Evolutionary conservation across 345 rosid species (phyloP).

Genomic region (Citrus sinensis): DNA sequence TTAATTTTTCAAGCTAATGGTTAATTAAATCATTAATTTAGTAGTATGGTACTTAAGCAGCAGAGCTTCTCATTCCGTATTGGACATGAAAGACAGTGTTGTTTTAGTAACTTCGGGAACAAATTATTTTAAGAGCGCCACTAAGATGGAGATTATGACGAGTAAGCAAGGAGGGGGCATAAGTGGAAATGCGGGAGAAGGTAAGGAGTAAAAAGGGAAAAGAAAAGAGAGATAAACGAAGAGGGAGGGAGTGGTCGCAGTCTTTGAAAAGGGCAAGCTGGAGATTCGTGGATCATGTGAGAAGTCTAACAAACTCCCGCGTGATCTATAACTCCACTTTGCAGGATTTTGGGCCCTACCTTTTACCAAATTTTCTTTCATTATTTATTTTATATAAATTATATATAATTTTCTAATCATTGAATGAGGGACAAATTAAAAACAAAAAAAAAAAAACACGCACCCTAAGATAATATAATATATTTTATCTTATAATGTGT

Average conservation of each 20-base stretch:
- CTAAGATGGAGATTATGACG: no score
- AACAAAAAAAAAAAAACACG: no score
- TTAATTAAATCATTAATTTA: no score
- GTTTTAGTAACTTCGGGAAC: background rate
- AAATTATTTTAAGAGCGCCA: background rate
- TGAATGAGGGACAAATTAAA: no score
- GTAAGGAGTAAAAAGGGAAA: background rate
- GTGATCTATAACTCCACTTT: conserved; percentile 26
- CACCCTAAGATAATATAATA: no score
- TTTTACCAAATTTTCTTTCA: no score
- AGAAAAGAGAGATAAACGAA: background rate
- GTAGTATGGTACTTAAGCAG: no score
- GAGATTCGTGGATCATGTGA: conserved; percentile 45
- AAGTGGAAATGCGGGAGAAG: background rate
- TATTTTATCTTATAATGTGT: no score
- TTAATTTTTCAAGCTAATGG: background rate
- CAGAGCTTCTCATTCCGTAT: background rate
- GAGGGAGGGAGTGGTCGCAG: conserved; percentile 9
- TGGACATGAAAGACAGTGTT: background rate
- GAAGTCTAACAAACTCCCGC: conserved; percentile 25
- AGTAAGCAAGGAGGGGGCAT: background rate
- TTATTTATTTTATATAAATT: no score
- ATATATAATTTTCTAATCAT: no score
- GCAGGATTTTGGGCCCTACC: conserved; percentile 2
- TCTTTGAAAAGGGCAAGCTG: conserved; percentile 23